Conservation (phyloP, 345 rosid species). For the Aquilaria malaccensis region DNA sequence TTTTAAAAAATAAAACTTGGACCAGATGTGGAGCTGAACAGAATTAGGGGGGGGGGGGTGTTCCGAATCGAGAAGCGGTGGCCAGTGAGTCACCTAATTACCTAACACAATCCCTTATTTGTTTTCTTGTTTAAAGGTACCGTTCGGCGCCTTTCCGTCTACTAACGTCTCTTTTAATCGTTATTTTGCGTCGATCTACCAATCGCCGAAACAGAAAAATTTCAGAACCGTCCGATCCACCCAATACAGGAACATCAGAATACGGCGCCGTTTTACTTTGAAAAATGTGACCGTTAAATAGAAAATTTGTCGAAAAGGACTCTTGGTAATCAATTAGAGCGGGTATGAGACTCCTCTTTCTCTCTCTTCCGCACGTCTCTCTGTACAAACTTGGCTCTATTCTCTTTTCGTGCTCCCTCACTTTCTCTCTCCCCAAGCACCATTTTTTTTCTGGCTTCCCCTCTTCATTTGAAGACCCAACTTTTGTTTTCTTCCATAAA, state of each 20-base stretch:
- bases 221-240: too few species aligned
- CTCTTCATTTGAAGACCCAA: conserved; percentile 1
- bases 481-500: background rate
- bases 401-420: background rate
- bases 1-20: too few species aligned
- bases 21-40: too few species aligned
- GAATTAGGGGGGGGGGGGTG: too few species aligned
- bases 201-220: too few species aligned
- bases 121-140: too few species aligned
- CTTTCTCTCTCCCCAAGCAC: conserved; percentile 8
- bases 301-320: conserved; percentile 15
- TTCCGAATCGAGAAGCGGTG: too few species aligned
- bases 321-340: conserved; percentile 18
- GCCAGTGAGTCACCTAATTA: too few species aligned
- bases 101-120: too few species aligned
- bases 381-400: conserved; percentile 10
- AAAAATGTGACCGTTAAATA: conserved; percentile 73
- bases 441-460: conserved; percentile 1
- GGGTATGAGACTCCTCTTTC: conserved; percentile 20
- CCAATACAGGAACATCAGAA: background rate
- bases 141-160: too few species aligned
- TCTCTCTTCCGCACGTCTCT: background rate
- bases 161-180: too few species aligned
- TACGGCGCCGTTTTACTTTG: conserved; percentile 43
- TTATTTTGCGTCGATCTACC: too few species aligned